Evolutionary conservation across 1,139 yeast species (phyloP), one percentile per base, ranked within the genome.

Genomic region (Geotrichum reessii): DNA sequence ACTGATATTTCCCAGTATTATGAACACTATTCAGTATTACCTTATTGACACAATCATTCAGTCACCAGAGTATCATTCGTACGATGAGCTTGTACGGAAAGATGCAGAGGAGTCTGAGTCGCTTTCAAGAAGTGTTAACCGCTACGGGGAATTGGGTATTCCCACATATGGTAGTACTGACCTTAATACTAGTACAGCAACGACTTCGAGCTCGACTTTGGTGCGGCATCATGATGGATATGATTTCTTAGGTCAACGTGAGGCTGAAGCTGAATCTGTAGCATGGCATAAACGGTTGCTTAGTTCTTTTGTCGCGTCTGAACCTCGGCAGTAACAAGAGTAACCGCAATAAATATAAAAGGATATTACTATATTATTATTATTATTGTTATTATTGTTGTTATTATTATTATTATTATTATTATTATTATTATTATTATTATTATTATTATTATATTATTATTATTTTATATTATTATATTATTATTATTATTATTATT

Each of bases 41-140:
- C 81, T 93, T 63, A 84, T 93, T 50, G 99, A 93, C 70, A 87
- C 87, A 66, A 87, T 93, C 62, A 91, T 93, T 65, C 90, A 87
- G 71, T 74, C 83, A 52, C 82, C 82, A 1, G 75, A 75, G 40
- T 69, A 71, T 58, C 67, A 65, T 47, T 57, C 61, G 17, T 56
- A 62, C 47, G 58, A 55, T 21, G 52, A 44, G 11, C 17, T 3
- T 17, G 40, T 33, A 19, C 21, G 24, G n/a, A 31, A 31, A 2
- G 37, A n/a, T 8, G 37, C 37, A 9, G 37, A 31, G 37, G 37
- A 31, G 37, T 31, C 37, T 31, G 37, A 31, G 37, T 31, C 37
- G 14, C 14, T 31, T 4, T 3, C 37, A 9, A n/a, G 37, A 31
- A 31, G 3, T 31, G 12, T 3, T 9, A 6, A 12, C 37, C 12